Evolutionary conservation across 176 grass and related monocot species (phyloP).

Genomic region (Carex parvula): DNA sequence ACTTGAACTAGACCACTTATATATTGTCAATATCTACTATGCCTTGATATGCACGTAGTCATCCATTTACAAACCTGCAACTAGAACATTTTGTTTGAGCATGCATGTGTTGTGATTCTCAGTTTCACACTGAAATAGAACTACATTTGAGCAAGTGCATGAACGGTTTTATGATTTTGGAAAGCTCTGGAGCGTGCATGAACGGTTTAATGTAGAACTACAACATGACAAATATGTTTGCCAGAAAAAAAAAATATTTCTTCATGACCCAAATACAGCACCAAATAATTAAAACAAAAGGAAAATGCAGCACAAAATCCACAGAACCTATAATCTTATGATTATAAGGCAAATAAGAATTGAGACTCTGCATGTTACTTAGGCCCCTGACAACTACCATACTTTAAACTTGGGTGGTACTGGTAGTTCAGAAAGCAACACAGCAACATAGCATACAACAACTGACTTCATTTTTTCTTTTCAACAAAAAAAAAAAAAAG

Average conservation of each 20-base stretch:
- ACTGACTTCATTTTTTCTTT: not conserved
- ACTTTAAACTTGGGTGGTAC: not conserved
- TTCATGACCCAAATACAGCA: not conserved
- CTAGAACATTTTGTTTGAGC: not conserved
- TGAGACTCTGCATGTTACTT: not conserved
- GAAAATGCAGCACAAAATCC: not conserved
- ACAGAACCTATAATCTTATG: not conserved
- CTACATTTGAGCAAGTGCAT: not conserved
- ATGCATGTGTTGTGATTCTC: constrained; percentile 14
- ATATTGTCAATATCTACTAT: not conserved
- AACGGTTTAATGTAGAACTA: not conserved
- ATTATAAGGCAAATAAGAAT: not conserved
- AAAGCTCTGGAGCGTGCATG: not conserved
- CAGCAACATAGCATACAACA: not conserved
- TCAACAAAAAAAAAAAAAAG: not conserved
- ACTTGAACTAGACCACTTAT: not conserved
- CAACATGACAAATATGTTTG: not conserved
- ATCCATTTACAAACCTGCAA: not conserved
- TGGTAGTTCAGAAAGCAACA: constrained; percentile 3
- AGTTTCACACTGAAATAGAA: constrained; percentile 4
- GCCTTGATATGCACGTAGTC: not conserved
- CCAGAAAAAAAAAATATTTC: not conserved
- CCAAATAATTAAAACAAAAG: not conserved
- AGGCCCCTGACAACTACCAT: not conserved
- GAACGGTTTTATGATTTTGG: not conserved